phyloP scores from a whole-genome alignment of 345 rosid species.

The Triadica sebifera region DNA sequence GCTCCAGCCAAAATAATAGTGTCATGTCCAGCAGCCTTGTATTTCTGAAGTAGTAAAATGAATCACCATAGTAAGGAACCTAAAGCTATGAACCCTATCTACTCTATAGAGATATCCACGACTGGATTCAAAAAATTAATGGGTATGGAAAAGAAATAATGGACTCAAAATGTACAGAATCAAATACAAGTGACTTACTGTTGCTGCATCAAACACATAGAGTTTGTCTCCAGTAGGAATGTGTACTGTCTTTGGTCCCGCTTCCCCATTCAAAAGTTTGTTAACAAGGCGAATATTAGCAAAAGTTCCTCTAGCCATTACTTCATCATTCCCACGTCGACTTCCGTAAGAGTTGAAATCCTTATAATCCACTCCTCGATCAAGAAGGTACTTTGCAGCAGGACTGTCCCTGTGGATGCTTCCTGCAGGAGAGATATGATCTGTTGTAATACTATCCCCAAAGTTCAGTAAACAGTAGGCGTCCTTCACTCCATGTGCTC shows the following conservation, averaged over 20 bases:
- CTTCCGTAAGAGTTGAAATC: constrained; percentile 99
- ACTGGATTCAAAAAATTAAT: too few relatives aligned
- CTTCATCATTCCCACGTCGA: constrained; percentile 95
- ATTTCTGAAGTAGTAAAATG: constrained; percentile 52
- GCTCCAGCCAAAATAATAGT: constrained; percentile 95
- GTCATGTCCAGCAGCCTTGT: constrained; percentile 71
- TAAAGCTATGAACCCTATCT: too few relatives aligned
- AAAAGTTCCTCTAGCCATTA: constrained; percentile 98
- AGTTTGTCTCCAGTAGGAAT: constrained; percentile 96
- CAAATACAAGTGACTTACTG: constrained; percentile 41
- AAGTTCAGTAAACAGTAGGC: constrained; percentile 91
- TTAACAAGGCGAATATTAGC: constrained; percentile 96
- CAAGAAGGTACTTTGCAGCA: constrained; percentile 79
- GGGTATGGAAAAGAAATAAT: not conserved
- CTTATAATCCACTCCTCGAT: constrained; percentile 66
- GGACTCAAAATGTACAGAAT: constrained; percentile 1
- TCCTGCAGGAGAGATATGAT: constrained; percentile 98
- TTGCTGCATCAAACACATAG: constrained; percentile 85
- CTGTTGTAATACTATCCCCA: constrained; percentile 98
- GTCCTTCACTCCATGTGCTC: constrained; percentile 83
- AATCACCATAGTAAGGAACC: not conserved
- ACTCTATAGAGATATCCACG: too few relatives aligned
- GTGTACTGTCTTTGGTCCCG: constrained; percentile 89
- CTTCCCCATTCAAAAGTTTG: constrained; percentile 94
- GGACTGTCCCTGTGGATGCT: constrained; percentile 97